These are phyloP conservation scores for Sphaceloma murrayae DNA, from an alignment of 2,329 filamentous ascomycete species.

Conservation along the genomic window DNA sequence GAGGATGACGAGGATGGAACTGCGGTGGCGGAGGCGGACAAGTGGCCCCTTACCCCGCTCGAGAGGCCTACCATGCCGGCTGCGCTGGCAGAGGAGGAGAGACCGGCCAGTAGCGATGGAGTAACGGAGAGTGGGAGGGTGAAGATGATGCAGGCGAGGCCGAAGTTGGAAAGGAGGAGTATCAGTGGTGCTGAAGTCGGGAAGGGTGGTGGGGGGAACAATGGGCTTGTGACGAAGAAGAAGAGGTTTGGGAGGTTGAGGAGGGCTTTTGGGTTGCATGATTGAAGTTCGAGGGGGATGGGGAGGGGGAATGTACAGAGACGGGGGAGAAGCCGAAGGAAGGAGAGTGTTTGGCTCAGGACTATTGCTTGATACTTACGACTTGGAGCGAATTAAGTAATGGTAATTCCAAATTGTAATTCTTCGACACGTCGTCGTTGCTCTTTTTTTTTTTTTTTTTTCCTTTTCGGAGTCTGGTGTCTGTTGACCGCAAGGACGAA, in stretches of 20 bases:
- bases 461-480: too few species aligned
- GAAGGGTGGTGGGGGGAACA: constrained; percentile 22
- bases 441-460: too few species aligned
- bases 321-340: too few species aligned
- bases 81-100: constrained; percentile 17
- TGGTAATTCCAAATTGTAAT: too few species aligned
- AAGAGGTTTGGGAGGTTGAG: constrained; percentile 62
- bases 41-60: constrained; percentile 42
- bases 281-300: constrained; percentile 31
- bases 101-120: constrained; percentile 30
- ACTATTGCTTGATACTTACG: too few species aligned
- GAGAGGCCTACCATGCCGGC: constrained; percentile 22
- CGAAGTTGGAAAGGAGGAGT: constrained; percentile 27
- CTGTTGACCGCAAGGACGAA: too few species aligned
- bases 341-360: too few species aligned
- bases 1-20: neutral
- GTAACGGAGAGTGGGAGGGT: constrained; percentile 22
- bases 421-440: too few species aligned
- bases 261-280: constrained; percentile 53
- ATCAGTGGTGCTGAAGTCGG: constrained; percentile 20
- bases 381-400: too few species aligned
- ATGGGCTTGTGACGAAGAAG: constrained; percentile 37
- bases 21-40: too few species aligned
- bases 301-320: neutral
- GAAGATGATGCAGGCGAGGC: constrained; percentile 20